Conservation (phyloP, 805 yeast genomes). For the Saccharomycopsis fodiens region DNA sequence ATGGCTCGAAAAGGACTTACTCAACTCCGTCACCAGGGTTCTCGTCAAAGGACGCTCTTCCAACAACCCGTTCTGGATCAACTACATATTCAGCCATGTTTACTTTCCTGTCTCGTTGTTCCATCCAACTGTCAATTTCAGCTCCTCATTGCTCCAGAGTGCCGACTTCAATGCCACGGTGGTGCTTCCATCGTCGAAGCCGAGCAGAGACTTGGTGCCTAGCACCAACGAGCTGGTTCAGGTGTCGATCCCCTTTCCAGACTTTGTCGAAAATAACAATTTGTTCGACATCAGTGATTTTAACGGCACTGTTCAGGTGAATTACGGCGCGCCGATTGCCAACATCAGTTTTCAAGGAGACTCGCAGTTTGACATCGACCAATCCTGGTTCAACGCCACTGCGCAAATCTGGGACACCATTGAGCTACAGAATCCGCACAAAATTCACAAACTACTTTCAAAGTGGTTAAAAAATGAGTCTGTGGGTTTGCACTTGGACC, state of each 20-base stretch:
- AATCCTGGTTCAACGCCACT: not conserved
- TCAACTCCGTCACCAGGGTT: not conserved
- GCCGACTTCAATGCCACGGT: not conserved
- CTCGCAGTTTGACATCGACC: not conserved
- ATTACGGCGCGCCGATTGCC: not conserved
- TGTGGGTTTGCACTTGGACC: not conserved
- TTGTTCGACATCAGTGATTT: not conserved
- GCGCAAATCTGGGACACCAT: not conserved
- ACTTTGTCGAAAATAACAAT: not conserved
- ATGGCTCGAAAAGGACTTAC: not conserved
- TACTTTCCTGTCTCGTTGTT: slow-evolving; percentile 6
- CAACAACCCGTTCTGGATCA: slow-evolving; percentile 14
- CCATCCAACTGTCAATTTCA: not conserved
- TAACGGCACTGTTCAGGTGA: not conserved
- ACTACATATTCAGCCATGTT: slow-evolving; percentile 3
- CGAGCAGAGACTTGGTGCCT: not conserved
- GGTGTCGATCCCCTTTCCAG: slow-evolving; percentile 6
- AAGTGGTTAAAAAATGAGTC: not conserved
- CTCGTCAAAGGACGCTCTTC: slow-evolving; percentile 5
- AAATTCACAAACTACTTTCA: not conserved
- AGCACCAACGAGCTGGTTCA: not conserved
- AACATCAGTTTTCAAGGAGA: not conserved
- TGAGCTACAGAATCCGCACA: not conserved
- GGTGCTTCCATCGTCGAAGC: not conserved
- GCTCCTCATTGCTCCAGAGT: not conserved